Conservation (phyloP, 2,329 filamentous ascomycete species). For the Penicillium sp. region DNA sequence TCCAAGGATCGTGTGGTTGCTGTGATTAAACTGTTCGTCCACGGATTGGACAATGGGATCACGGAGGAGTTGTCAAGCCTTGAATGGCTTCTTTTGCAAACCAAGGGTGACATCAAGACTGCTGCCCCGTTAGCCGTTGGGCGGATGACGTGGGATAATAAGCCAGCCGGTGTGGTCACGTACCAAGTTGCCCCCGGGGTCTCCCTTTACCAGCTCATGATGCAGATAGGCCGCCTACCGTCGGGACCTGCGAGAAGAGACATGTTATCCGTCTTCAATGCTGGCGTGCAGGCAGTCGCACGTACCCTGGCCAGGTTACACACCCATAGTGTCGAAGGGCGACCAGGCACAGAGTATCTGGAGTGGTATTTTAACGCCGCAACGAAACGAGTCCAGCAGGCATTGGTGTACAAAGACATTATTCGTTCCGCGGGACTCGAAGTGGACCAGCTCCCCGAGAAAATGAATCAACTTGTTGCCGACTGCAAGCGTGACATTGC, state of each 20-base stretch:
- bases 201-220: not conserved
- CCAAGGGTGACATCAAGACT: not conserved
- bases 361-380: slow-evolving; percentile 1
- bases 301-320: not conserved
- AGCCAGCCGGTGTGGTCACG: not conserved
- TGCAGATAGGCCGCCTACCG: not conserved
- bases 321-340: not conserved
- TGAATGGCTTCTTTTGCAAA: slow-evolving; percentile 1
- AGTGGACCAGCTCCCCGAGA: not conserved
- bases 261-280: not conserved
- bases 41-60: not conserved
- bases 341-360: not conserved
- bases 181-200: slow-evolving; percentile 1
- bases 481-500: not conserved
- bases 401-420: not conserved
- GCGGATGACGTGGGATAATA: not conserved
- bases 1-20: not conserved
- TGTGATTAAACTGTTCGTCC: not conserved
- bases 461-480: not conserved
- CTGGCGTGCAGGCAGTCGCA: not conserved
- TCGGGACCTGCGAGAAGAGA: not conserved
- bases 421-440: not conserved
- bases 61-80: slow-evolving; percentile 1
- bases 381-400: not conserved
- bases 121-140: not conserved